Evolutionary conservation across 805 yeast species (phyloP), one percentile per base, ranked within the genome.

Genomic region (Metschnikowia kunwiensis): DNA sequence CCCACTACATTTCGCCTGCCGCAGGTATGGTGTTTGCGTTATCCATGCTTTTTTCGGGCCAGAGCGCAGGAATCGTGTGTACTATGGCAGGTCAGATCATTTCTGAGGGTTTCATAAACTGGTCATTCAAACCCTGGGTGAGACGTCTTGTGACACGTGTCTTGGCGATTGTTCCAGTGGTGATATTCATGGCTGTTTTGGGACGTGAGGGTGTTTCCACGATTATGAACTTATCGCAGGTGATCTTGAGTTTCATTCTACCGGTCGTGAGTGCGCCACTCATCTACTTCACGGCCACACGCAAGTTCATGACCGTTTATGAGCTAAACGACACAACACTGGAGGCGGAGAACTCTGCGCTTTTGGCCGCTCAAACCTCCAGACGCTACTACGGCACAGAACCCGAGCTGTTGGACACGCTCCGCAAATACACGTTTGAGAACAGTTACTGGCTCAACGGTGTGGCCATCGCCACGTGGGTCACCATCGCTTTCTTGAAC

Each of bases 81-180:
- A 68, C 74, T 4, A 68, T 68, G 74, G 70, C 74, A 2, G 74
- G 74, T 9, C 74, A 68, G 46, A 68, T 68, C 36, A 58, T 68
- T 11, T 59, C 68, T 24, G 74, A 68, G 43, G 74, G 74, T 0
- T 68, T 68, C 44, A 65, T 68, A 31, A 65, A 66, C 43, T 68
- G 74, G 74, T 47, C 69, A 1, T 44, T 68, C 30, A 48, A 51
- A 35, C 73, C 74, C 1, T 68, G 74, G 74, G 49, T 64, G 6
- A 59, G 74, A 38, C 51, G 74, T 31, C 53, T 68, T 10, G 46
- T 66, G 12, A 68, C 74, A 4, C 53, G 74, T 40, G 53, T 61
- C 1, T 43, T 68, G 36, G 74, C 74, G 13, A 65, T 68, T 23
- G 47, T 65, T 3, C 74, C 74, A 0, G 73, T 68, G 3, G 40